Evolutionary conservation across 1,284 basidiomycete species (phyloP).

Genomic region (Papiliotrema fonsecae): DNA sequence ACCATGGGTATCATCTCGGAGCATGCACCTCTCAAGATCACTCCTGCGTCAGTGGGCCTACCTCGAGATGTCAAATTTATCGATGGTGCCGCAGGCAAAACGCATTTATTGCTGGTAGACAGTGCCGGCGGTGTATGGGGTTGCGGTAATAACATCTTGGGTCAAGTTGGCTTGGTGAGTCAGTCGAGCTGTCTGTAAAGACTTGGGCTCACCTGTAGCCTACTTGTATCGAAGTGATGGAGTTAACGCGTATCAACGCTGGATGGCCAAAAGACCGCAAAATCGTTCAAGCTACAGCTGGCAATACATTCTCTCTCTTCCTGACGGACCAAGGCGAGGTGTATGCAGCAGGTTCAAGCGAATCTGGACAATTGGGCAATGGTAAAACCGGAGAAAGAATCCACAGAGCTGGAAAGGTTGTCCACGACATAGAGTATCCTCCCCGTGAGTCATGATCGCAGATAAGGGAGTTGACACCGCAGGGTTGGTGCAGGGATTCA

Average conservation of each 20-base stretch:
- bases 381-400: constrained; percentile 85
- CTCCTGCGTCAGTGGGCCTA: constrained; percentile 60
- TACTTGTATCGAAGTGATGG: constrained; percentile 12
- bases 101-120: constrained; percentile 77
- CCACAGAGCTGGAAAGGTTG: constrained; percentile 72
- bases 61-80: constrained; percentile 62
- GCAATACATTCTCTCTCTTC: constrained; percentile 75
- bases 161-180: constrained; percentile 55
- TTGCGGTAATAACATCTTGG: constrained; percentile 74
- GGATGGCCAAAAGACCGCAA: constrained; percentile 38
- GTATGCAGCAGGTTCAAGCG: constrained; percentile 83
- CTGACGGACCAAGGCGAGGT: constrained; percentile 78
- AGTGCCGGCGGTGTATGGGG: constrained; percentile 77
- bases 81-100: constrained; percentile 72
- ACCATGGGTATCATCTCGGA: constrained; percentile 55
- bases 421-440: constrained; percentile 70
- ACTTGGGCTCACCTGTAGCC: constrained; percentile 13
- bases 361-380: constrained; percentile 88
- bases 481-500: constrained; percentile 57
- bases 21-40: constrained; percentile 62
- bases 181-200: neutral
- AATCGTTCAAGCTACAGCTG: constrained; percentile 56
- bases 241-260: constrained; percentile 29
- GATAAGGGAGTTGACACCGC: constrained; percentile 5
- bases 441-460: constrained; percentile 55